phyloP scores from a whole-genome alignment of 371 early-diverging fungal species.

The Mortierella sp. region DNA sequence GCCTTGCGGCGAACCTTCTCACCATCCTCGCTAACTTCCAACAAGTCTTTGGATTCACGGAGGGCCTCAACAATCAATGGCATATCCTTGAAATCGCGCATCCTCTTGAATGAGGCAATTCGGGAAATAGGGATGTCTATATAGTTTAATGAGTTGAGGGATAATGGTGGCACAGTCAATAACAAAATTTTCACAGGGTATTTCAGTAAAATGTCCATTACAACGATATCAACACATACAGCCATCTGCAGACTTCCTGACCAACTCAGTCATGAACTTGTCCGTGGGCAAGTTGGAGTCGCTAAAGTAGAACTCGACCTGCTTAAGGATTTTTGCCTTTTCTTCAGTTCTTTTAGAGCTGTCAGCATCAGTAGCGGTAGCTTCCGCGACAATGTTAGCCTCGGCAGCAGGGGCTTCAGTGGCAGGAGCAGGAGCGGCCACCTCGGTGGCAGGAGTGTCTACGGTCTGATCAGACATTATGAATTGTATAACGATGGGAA shows the following conservation, averaged over 20 bases:
- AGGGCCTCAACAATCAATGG: slow-evolving; percentile 69
- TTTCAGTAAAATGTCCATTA: background rate
- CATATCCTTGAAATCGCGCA: slow-evolving; percentile 71
- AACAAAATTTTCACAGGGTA: background rate
- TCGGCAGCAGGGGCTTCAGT: slow-evolving; percentile 15
- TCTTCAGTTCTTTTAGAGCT: slow-evolving; percentile 29
- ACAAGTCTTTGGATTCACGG: slow-evolving; percentile 60
- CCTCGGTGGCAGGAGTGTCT: slow-evolving; percentile 24
- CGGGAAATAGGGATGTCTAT: slow-evolving; percentile 67
- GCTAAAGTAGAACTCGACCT: slow-evolving; percentile 86
- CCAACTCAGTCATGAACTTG: slow-evolving; percentile 72
- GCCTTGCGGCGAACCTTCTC: slow-evolving; percentile 74
- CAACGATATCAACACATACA: slow-evolving; percentile 59
- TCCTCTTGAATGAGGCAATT: slow-evolving; percentile 78
- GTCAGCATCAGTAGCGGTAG: background rate
- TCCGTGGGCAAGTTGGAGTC: slow-evolving; percentile 83
- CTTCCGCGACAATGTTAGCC: slow-evolving; percentile 9
- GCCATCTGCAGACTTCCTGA: slow-evolving; percentile 62
- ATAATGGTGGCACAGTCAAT: background rate
- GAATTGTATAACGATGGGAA: background rate
- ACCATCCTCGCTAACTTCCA: slow-evolving; percentile 72
- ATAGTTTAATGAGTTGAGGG: background rate
- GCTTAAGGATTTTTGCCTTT: slow-evolving; percentile 72
- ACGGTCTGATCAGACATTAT: slow-evolving; percentile 40
- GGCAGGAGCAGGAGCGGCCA: slow-evolving; percentile 8